These are phyloP conservation scores for Podila clonocystis DNA, from an alignment of 192 early-diverging fungal genomes.

Conservation along the genomic window DNA sequence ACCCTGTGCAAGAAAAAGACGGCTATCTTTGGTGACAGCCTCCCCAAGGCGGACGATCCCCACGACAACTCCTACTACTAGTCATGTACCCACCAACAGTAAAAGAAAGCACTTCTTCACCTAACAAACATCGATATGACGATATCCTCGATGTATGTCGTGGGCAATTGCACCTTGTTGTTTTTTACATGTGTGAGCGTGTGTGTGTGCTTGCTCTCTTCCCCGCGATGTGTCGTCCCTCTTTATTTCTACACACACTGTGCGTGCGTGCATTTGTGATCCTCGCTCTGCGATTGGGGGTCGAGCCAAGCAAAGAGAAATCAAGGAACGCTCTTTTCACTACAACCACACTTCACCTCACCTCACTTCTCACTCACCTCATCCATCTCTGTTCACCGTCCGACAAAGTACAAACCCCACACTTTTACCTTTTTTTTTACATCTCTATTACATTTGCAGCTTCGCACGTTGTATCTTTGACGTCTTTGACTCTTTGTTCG, in stretches of 20 bases:
- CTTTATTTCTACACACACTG: too few relatives aligned
- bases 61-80: conserved; percentile 28
- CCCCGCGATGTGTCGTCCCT: not conserved
- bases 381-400: not conserved
- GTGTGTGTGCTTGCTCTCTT: not conserved
- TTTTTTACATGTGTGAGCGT: not conserved
- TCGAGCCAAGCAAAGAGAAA: too few relatives aligned
- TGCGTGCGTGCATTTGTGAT: too few relatives aligned
- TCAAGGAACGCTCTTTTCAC: too few relatives aligned
- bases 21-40: conserved; percentile 14
- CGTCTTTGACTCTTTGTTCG: too few relatives aligned
- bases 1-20: conserved; percentile 28
- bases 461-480: too few relatives aligned
- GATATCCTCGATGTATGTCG: not conserved
- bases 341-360: too few relatives aligned
- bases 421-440: too few relatives aligned
- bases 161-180: too few relatives aligned
- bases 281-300: too few relatives aligned
- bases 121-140: not conserved
- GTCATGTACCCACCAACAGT: not conserved
- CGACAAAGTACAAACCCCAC: too few relatives aligned
- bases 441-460: too few relatives aligned
- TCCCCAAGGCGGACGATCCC: conserved; percentile 15
- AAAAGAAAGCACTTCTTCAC: not conserved
- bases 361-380: not conserved